phyloP scores from a whole-genome alignment of 352 stramenopile genomes.

The Elongisporangium prolatum region DNA sequence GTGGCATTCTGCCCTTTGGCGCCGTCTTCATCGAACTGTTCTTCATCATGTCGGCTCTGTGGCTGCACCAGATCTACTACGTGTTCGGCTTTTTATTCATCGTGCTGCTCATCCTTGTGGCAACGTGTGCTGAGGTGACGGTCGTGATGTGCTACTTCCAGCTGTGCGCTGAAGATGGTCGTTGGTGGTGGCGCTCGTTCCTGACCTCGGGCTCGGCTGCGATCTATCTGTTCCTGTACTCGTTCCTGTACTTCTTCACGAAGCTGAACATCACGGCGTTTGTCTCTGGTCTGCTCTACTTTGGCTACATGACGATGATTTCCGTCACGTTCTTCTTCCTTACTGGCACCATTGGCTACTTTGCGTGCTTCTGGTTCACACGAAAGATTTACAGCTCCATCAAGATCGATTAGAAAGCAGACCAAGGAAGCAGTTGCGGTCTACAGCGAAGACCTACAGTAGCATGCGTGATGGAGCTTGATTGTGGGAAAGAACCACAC shows the following conservation, averaged over 20 bases:
- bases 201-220: slow-evolving; percentile 94
- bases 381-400: slow-evolving; percentile 98
- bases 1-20: slow-evolving; percentile 98
- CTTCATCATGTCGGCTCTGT: slow-evolving; percentile 99
- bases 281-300: slow-evolving; percentile 95
- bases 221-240: slow-evolving; percentile 99
- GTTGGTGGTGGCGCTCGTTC: slow-evolving; percentile 97
- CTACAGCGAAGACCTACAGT: no score
- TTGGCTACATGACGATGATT: slow-evolving; percentile 99
- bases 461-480: not conserved
- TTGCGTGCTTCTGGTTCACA: slow-evolving; percentile 98
- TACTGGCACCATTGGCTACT: slow-evolving; percentile 95
- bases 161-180: slow-evolving; percentile 99
- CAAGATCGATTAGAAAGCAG: slow-evolving; percentile 84
- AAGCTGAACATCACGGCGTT: slow-evolving; percentile 97
- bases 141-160: slow-evolving; percentile 99
- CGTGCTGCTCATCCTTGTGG: slow-evolving; percentile 96
- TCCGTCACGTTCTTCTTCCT: slow-evolving; percentile 97
- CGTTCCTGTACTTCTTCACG: slow-evolving; percentile 97
- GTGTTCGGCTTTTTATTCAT: slow-evolving; percentile 99
- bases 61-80: slow-evolving; percentile 99
- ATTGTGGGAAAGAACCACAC: not conserved
- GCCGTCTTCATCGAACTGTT: slow-evolving; percentile 99
- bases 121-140: slow-evolving; percentile 98
- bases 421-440: not conserved